Conservation (phyloP, 306 rosid genomes). For the Casuarina equisetifolia region DNA sequence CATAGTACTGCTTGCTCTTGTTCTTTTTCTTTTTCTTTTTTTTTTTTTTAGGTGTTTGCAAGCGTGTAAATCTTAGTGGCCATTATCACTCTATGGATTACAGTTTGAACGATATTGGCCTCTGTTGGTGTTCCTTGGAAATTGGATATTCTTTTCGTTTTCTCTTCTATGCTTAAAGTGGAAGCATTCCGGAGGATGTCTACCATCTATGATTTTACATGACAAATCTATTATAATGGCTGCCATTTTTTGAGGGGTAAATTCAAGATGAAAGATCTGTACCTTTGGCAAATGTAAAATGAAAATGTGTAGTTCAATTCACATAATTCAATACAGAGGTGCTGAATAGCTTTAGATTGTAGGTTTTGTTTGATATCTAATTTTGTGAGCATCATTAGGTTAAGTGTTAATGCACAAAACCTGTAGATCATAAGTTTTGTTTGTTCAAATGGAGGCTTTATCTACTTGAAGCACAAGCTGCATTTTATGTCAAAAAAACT, state of each 20-base stretch:
- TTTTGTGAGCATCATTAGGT: background rate
- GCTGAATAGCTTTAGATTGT: background rate
- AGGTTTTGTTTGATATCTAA: background rate
- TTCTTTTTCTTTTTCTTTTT: background rate
- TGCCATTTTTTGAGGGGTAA: background rate
- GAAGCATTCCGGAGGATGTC: background rate
- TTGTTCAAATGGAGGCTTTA: too few species aligned
- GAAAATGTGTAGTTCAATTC: background rate
- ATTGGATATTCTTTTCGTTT: background rate
- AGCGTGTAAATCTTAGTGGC: background rate
- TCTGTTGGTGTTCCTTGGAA: background rate
- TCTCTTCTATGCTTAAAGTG: background rate
- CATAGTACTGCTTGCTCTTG: too few species aligned
- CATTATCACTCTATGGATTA: background rate
- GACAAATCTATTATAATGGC: background rate
- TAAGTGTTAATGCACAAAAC: background rate
- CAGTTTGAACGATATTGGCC: background rate
- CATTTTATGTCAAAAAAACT: background rate
- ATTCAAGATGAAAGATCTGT: background rate
- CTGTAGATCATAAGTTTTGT: background rate
- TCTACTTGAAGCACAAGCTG: background rate
- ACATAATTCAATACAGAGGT: background rate
- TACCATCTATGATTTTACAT: background rate
- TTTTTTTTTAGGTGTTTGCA: background rate
- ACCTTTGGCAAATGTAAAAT: constrained; percentile 3